Evolutionary conservation across 257 asterid genomes (phyloP).

Genomic region (Ligustrum vulgare): DNA sequence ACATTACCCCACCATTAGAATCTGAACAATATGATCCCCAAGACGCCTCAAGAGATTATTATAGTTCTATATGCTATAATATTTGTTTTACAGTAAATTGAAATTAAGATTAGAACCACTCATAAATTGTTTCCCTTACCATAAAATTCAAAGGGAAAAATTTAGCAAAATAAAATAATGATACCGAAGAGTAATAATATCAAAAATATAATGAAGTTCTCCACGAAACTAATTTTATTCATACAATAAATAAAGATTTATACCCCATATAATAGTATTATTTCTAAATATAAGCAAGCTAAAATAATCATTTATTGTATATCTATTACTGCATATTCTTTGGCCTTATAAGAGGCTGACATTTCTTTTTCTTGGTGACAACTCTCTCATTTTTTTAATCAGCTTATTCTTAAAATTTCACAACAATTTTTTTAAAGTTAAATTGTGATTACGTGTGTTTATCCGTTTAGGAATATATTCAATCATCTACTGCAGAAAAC

Average conservation of each 20-base stretch:
- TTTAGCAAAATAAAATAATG: not conserved
- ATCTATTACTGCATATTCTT: not conserved
- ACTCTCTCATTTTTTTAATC: not conserved
- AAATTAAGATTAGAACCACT: too few relatives aligned
- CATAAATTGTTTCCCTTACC: not conserved
- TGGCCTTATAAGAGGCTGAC: not conserved
- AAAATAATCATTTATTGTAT: too few relatives aligned
- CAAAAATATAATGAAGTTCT: too few relatives aligned
- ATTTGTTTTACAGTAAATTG: too few relatives aligned
- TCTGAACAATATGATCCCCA: not conserved
- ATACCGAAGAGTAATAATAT: not conserved
- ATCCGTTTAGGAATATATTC: too few relatives aligned
- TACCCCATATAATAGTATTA: not conserved
- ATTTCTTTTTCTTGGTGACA: not conserved
- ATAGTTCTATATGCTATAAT: not conserved
- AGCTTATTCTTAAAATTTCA: too few relatives aligned
- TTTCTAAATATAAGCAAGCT: too few relatives aligned
- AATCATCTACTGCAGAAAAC: too few relatives aligned
- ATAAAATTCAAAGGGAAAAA: not conserved
- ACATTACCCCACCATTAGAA: not conserved
- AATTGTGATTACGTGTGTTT: too few relatives aligned
- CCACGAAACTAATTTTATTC: not conserved
- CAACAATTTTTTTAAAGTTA: too few relatives aligned
- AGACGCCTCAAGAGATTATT: not conserved
- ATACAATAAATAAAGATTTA: not conserved